Base-by-base conservation (phyloP, 1,284 basidiomycete genomes). In the Mixia osmundae region DNA sequence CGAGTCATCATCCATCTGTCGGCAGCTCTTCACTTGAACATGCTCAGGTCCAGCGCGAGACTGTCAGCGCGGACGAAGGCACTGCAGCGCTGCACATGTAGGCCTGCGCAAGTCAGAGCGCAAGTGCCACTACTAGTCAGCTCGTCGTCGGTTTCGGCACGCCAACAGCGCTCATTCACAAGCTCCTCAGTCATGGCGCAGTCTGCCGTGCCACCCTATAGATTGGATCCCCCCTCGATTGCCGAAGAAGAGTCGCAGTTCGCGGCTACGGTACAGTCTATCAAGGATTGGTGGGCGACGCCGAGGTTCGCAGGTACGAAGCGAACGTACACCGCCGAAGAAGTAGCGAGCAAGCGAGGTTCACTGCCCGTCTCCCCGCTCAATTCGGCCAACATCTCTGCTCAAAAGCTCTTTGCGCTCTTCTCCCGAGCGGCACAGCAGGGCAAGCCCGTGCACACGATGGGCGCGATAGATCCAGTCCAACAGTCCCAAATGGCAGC, bases 401-500 rank as follows among this genome's bases (percentile, higher is more conserved):
- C 82, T 6, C 69, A 83, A 62, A 89, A 89, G 57, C 66, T 89
- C 11, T 77, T 69, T 50, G 59, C 65, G 12, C 50, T 72, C 5
- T 62, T 89, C 33, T 61, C 63, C 20, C 63, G 68, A 36, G 72
- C 75, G 33, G 66, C 68, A n/a, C 63, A 61, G 25, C 66, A 67
- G 32, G 65, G 68, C 21, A 61, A 62, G 44, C 79, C 79, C 0
- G 65, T 82, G 9, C 76, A 77, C 47, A 85, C 79, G 4, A 72
- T 83, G 68, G 79, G 79, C 25, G 79, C 76, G 11, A 72, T 89
- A 43, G 82, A 89, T 53, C 83, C 82, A 0, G 69, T 85, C 3
- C 82, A 89, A 59, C 79, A 85, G 72, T 82, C 83, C 0, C 89
- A 97, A 58, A 91, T 94, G 83, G 89, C 85, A 4, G 67, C 35